Conservation (phyloP, 768 basidiomycete genomes). For the Termitomyces sp. region DNA sequence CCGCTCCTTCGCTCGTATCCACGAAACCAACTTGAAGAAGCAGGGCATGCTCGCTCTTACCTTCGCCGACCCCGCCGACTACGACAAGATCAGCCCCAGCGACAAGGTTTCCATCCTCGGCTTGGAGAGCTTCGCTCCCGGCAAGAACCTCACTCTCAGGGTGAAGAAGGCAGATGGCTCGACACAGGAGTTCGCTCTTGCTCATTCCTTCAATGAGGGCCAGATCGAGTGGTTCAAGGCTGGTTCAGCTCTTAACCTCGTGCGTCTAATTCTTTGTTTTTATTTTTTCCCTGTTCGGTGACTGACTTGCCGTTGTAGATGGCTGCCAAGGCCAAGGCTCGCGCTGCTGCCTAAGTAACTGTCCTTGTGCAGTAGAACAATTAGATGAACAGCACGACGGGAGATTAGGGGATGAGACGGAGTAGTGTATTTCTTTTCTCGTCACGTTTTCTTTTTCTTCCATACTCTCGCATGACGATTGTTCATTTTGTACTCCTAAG, state of each 20-base stretch:
- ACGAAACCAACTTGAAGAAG: constrained; percentile 99
- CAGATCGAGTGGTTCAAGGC: constrained; percentile 99
- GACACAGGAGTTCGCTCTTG: constrained; percentile 55
- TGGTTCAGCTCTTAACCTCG: constrained; percentile 88
- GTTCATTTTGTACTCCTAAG: not conserved
- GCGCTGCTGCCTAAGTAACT: not conserved
- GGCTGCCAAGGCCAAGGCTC: constrained; percentile 13
- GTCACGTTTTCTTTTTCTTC: not conserved
- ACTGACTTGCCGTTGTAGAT: constrained; percentile 3
- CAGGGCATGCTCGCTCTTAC: constrained; percentile 98
- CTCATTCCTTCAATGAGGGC: constrained; percentile 94
- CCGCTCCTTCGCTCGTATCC: constrained; percentile 96
- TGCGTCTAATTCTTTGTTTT: constrained; percentile 28
- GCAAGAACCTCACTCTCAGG: constrained; percentile 81
- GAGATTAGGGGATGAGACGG: not conserved
- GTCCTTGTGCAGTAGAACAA: not conserved
- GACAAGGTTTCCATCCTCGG: constrained; percentile 91
- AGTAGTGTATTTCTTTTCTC: not conserved
- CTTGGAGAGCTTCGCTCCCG: constrained; percentile 83
- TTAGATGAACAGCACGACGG: not conserved
- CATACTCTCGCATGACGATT: not conserved
- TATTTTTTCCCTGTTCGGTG: not conserved
- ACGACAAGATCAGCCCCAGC: constrained; percentile 83
- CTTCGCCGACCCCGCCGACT: constrained; percentile 88
- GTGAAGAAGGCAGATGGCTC: constrained; percentile 78